Conservation (phyloP, 75 land plant species). For the Chamaecyparis obtusa region DNA sequence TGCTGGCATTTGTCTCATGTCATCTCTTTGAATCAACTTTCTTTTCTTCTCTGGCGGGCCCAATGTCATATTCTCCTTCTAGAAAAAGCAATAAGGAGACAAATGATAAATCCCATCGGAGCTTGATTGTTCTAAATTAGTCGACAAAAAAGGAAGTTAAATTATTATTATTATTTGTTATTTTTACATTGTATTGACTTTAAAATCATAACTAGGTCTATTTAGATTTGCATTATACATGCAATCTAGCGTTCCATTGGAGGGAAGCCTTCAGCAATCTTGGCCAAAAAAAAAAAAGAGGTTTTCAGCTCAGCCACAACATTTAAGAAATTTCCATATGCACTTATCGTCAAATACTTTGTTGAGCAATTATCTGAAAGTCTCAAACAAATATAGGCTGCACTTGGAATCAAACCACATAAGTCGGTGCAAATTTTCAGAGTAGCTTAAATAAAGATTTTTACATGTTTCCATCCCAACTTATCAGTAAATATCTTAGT, state of each 20-base stretch:
- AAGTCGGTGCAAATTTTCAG: neutral
- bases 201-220: neutral
- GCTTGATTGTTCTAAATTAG: neutral
- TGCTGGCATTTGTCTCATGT: slow-evolving; percentile 3
- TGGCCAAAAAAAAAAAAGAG: neutral
- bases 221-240: neutral
- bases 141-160: neutral
- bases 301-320: neutral
- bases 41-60: slow-evolving; percentile 20
- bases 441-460: neutral
- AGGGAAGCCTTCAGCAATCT: neutral
- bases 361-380: neutral
- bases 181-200: neutral
- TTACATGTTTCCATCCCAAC: neutral
- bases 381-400: neutral
- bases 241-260: neutral
- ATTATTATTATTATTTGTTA: neutral
- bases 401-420: neutral
- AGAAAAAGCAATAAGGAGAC: neutral
- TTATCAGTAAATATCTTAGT: neutral
- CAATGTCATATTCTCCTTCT: slow-evolving; percentile 15
- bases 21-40: slow-evolving; percentile 4
- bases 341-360: neutral
- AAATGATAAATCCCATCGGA: neutral
- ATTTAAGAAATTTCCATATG: neutral